Conservation (phyloP, 768 basidiomycete genomes). For the Chlorophyllum brunneum region DNA sequence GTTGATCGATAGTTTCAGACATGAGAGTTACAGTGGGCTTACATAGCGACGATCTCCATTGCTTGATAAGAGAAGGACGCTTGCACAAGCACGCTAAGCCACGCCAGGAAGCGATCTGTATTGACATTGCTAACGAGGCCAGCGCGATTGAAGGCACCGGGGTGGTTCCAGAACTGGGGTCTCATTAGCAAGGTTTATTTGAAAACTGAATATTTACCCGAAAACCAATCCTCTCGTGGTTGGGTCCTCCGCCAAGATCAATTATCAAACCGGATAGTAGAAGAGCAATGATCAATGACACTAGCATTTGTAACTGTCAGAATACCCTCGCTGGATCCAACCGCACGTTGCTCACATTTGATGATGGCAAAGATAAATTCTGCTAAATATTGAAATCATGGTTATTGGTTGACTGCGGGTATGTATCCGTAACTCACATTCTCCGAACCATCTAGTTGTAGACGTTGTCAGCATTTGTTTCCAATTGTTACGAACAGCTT, state of each 20-base stretch:
- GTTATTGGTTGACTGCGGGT: conserved; percentile 2
- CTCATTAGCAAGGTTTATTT: conserved; percentile 7
- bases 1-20: background rate
- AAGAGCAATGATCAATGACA: conserved; percentile 57
- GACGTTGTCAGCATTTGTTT: background rate
- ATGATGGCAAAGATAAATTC: conserved; percentile 67
- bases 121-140: conserved; percentile 39
- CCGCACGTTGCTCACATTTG: conserved; percentile 32
- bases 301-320: conserved; percentile 23
- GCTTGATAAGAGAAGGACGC: conserved; percentile 76
- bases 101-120: conserved; percentile 43
- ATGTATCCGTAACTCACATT: conserved; percentile 34
- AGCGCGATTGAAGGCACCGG: conserved; percentile 52
- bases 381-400: conserved; percentile 29
- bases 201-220: conserved; percentile 36
- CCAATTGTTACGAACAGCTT: background rate
- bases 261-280: conserved; percentile 63
- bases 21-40: conserved; percentile 14
- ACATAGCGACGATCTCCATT: conserved; percentile 74
- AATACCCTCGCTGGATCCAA: background rate
- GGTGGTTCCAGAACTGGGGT: conserved; percentile 62
- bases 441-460: conserved; percentile 56
- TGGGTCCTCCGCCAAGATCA: conserved; percentile 75
- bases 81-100: conserved; percentile 42
- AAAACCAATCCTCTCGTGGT: conserved; percentile 64